These are phyloP conservation scores for Xylaria palmicola DNA, from an alignment of 495 filamentous ascomycete species.

Conservation along the genomic window DNA sequence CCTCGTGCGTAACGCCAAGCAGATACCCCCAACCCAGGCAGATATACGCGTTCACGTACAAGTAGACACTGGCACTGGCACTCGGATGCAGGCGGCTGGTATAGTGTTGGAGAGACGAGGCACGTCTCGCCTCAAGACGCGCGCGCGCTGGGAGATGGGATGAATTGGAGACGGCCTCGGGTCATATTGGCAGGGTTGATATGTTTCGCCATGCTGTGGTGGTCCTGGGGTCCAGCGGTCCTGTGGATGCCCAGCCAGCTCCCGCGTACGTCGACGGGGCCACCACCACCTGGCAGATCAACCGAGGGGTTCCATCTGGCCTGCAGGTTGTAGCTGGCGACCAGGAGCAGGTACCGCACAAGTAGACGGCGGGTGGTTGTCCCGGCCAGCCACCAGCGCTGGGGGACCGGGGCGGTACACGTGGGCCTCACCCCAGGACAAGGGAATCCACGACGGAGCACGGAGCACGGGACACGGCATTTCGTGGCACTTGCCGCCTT, in stretches of 20 bases:
- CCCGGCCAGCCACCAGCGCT: neutral
- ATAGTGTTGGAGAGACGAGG: neutral
- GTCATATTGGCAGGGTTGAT: slow-evolving; percentile 3
- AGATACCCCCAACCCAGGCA: neutral
- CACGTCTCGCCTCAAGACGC: neutral
- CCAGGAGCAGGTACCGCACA: neutral
- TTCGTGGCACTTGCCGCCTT: slow-evolving; percentile 13
- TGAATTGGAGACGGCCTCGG: neutral
- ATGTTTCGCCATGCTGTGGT: slow-evolving; percentile 1
- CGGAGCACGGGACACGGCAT: neutral
- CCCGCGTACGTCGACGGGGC: neutral
- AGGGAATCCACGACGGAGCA: neutral
- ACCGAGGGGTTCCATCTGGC: slow-evolving; percentile 4
- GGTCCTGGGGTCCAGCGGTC: too few species aligned
- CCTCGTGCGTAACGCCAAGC: neutral
- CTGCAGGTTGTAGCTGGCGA: neutral
- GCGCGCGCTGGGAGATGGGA: neutral
- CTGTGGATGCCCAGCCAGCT: too few species aligned
- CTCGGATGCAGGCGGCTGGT: too few species aligned
- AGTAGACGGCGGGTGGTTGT: slow-evolving; percentile 1
- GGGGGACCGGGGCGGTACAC: neutral
- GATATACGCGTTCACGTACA: neutral
- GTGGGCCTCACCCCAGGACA: neutral
- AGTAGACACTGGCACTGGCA: neutral
- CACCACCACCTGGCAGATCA: neutral